A percentile compares a stretch with the other conserved stretches of the same genome.
These are phyloP conservation scores for Fusarium irregulare DNA, from an alignment of 2,329 filamentous ascomycete genomes.

Conservation along the genomic window DNA sequence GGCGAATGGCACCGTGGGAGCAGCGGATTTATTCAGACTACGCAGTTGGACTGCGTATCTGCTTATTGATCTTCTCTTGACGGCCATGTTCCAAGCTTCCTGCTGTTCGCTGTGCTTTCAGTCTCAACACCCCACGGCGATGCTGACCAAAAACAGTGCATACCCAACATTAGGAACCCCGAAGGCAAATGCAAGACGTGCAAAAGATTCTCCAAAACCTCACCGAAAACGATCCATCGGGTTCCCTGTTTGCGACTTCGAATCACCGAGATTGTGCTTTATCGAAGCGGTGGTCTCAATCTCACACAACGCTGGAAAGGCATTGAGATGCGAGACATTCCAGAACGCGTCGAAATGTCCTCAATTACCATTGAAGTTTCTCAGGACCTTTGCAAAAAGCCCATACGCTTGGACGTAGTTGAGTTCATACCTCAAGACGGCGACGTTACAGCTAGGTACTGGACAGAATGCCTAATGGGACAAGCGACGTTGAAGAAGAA, in stretches of 20 bases:
- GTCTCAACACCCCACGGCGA: background rate
- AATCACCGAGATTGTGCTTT: conserved; percentile 55
- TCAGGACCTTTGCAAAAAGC: conserved; percentile 52
- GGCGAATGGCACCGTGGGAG: background rate
- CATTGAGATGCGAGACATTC: conserved; percentile 55
- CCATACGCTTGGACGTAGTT: conserved; percentile 56
- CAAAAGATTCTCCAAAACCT: conserved; percentile 51
- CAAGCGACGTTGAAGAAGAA: conserved; percentile 44
- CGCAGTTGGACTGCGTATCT: background rate
- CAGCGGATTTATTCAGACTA: background rate
- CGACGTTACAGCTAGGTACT: conserved; percentile 56
- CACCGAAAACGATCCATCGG: conserved; percentile 61
- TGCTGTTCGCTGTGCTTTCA: background rate
- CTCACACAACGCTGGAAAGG: conserved; percentile 59
- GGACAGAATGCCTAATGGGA: conserved; percentile 48
- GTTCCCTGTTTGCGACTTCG: conserved; percentile 58
- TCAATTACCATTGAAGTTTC: conserved; percentile 53
- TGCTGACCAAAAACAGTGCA: conserved; percentile 51
- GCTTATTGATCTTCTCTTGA: background rate
- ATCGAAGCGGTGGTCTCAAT: conserved; percentile 57
- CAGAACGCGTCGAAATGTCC: conserved; percentile 47
- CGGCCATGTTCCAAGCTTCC: background rate
- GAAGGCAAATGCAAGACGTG: conserved; percentile 56
- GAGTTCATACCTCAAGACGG: conserved; percentile 52
- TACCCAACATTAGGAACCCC: conserved; percentile 47